These are phyloP conservation scores for Linnemannia elongata DNA, from an alignment of 192 early-diverging fungal species.

Conservation along the genomic window DNA sequence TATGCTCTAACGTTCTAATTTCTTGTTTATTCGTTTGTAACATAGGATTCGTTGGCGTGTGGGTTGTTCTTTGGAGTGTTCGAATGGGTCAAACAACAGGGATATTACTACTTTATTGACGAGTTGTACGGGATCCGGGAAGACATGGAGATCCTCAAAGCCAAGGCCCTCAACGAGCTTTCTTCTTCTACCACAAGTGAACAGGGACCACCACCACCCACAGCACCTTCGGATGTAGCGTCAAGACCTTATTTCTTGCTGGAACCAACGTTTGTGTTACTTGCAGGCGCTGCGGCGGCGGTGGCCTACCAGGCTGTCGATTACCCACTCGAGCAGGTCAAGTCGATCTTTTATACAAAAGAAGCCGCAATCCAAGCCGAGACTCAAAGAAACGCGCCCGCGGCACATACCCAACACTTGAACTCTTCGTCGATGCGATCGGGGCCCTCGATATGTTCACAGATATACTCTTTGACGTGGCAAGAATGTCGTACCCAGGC, in stretches of 20 bases:
- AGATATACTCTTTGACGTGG: slow-evolving; percentile 67
- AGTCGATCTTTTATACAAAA: slow-evolving; percentile 74
- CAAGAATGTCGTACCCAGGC: slow-evolving; percentile 66
- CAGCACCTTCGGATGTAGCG: slow-evolving; percentile 32
- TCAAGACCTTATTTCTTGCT: slow-evolving; percentile 59
- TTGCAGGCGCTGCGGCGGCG: slow-evolving; percentile 71
- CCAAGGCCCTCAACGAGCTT: background rate
- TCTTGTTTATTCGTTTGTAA: background rate
- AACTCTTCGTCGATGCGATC: slow-evolving; percentile 55
- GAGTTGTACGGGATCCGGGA: slow-evolving; percentile 62
- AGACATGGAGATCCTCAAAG: slow-evolving; percentile 40
- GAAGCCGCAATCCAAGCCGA: slow-evolving; percentile 67
- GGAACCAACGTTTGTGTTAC: slow-evolving; percentile 68
- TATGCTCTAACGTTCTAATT: background rate
- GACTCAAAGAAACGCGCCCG: slow-evolving; percentile 18
- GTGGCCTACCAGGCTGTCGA: slow-evolving; percentile 82
- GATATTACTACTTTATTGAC: slow-evolving; percentile 73
- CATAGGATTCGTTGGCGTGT: slow-evolving; percentile 77
- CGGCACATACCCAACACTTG: slow-evolving; percentile 51
- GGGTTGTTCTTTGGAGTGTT: slow-evolving; percentile 84
- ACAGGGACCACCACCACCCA: slow-evolving; percentile 32
- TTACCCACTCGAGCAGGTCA: slow-evolving; percentile 77
- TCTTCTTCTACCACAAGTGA: background rate
- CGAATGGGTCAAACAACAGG: slow-evolving; percentile 81
- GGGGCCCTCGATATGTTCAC: slow-evolving; percentile 26